Percentiles rank a stretch among this genome's conserved stretches.
Conservation (phyloP, 179 eudicot genomes). For the Spinacia oleracea region DNA sequence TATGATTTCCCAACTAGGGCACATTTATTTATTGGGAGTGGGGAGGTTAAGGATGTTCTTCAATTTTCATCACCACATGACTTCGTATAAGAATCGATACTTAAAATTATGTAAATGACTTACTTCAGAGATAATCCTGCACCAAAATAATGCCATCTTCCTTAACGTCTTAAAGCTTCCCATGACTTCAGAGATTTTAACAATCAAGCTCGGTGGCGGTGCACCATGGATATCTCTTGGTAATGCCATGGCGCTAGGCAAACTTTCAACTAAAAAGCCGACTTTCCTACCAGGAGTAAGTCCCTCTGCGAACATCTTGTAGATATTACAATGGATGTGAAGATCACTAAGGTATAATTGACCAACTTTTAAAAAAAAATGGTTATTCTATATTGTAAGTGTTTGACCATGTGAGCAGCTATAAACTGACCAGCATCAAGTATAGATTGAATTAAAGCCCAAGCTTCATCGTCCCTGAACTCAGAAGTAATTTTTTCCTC, state of each 20-base stretch:
- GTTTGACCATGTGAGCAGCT: conserved; percentile 19
- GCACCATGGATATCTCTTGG: conserved; percentile 86
- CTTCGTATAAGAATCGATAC: background rate
- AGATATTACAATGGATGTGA: conserved; percentile 65
- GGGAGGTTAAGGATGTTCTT: background rate
- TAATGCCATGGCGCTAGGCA: conserved; percentile 43
- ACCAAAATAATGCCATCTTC: conserved; percentile 85
- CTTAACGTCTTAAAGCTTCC: conserved; percentile 78
- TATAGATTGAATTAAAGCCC: conserved; percentile 60
- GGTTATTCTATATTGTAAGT: background rate
- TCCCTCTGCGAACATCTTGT: conserved; percentile 91
- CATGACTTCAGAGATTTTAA: conserved; percentile 77
- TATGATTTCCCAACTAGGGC: background rate
- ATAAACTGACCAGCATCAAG: conserved; percentile 68
- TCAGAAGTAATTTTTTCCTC: conserved; percentile 68
- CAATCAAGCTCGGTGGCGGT: conserved; percentile 74
- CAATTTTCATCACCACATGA: background rate
- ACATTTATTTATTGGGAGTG: background rate
- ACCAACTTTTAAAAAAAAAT: conserved; percentile 7
- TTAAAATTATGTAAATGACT: conserved; percentile 34
- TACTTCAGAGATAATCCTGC: conserved; percentile 77
- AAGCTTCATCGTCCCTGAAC: conserved; percentile 61
- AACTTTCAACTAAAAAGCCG: conserved; percentile 45
- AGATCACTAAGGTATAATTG: conserved; percentile 47
- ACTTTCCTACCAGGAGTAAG: conserved; percentile 61